Conservation (phyloP, 371 early-diverging fungal species). For the Apophysomyces elegans region DNA sequence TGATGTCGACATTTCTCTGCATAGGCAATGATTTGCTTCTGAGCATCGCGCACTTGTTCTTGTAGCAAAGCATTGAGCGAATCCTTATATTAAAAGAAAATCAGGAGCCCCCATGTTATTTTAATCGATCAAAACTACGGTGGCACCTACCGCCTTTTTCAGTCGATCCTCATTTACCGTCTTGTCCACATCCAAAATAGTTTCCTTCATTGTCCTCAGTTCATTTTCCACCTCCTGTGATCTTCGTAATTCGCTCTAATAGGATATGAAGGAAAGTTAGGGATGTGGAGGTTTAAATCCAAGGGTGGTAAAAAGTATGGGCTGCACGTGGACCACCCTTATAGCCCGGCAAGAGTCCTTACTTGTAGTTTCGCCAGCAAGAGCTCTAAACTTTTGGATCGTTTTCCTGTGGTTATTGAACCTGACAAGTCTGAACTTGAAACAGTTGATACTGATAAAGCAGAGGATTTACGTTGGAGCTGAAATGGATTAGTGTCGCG, state of each 20-base stretch:
- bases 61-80: constrained; percentile 22
- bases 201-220: constrained; percentile 30
- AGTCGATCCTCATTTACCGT: constrained; percentile 16
- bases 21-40: constrained; percentile 25
- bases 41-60: constrained; percentile 25
- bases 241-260: constrained; percentile 37
- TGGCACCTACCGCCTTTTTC: constrained; percentile 19
- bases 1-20: constrained; percentile 34
- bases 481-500: background rate
- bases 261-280: background rate
- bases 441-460: constrained; percentile 22
- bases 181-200: constrained; percentile 29
- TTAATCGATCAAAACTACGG: too few relatives aligned
- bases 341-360: constrained; percentile 8
- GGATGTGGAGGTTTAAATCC: background rate
- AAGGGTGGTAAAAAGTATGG: constrained; percentile 5
- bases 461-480: constrained; percentile 20
- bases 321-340: constrained; percentile 7
- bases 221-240: constrained; percentile 44
- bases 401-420: constrained; percentile 11
- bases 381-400: constrained; percentile 31
- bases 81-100: constrained; percentile 14
- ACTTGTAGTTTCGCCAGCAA: constrained; percentile 41
- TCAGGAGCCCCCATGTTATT: background rate
- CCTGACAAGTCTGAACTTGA: constrained; percentile 12